Evolutionary conservation across 2,329 filamentous ascomycete genomes (phyloP).

Genomic region (Clarireedia sp.): DNA sequence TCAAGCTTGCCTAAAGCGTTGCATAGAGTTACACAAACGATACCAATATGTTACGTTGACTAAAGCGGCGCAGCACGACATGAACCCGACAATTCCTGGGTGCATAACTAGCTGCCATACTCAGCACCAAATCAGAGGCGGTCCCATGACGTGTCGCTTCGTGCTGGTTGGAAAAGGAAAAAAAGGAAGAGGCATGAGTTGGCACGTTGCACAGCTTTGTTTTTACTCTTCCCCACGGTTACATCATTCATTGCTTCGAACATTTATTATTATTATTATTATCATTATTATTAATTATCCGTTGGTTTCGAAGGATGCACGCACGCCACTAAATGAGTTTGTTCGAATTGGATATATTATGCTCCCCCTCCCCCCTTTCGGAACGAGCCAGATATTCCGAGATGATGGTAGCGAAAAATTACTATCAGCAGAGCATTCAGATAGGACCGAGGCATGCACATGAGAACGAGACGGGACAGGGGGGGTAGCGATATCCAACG

Average conservation of each 20-base stretch:
- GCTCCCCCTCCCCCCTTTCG: no score
- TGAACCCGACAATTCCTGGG: conserved; percentile 8
- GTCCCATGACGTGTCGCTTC: conserved; percentile 9
- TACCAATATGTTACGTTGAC: background rate
- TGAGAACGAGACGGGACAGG: no score
- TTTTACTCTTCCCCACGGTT: background rate
- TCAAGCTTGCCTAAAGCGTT: conserved; percentile 9
- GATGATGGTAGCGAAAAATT: conserved; percentile 6
- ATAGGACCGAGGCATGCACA: no score
- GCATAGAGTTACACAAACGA: background rate
- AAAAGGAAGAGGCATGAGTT: background rate
- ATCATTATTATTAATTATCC: no score
- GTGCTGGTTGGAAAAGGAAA: background rate
- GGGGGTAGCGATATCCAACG: no score
- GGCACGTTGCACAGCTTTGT: conserved; percentile 7
- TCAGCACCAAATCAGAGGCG: background rate
- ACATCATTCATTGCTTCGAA: background rate
- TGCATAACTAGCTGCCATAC: conserved; percentile 2
- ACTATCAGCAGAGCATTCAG: no score
- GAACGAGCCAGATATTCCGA: background rate
- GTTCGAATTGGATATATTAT: conserved; percentile 2
- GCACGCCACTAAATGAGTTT: background rate
- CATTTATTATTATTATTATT: no score
- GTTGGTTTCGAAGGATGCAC: background rate
- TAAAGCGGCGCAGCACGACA: conserved; percentile 8